Percentiles rank a stretch among this genome's conserved stretches.
Conservation (phyloP, 2,329 filamentous ascomycete species). For the Phialemonium atrogriseum region DNA sequence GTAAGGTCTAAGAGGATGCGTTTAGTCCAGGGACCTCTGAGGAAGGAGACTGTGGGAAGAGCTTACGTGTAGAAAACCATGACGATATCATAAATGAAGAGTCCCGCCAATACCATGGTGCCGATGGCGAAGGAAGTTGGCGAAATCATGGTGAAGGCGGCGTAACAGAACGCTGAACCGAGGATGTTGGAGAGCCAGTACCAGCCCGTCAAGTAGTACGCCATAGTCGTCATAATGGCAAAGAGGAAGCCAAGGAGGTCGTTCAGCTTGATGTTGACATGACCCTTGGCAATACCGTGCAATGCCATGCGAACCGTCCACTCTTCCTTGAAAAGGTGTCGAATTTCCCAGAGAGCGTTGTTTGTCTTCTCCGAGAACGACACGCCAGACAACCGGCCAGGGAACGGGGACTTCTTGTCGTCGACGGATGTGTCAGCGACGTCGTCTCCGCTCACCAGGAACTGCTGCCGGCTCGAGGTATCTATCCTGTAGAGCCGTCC, state of each 20-base stretch:
- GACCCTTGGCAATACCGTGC: conserved; percentile 39
- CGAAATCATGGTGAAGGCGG: conserved; percentile 73
- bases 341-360: conserved; percentile 38
- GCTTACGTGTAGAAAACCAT: conserved; percentile 78
- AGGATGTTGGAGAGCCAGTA: conserved; percentile 69
- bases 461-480: conserved; percentile 28
- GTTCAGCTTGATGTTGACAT: conserved; percentile 45
- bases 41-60: not conserved
- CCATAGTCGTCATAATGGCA: conserved; percentile 44
- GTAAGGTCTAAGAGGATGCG: conserved; percentile 45
- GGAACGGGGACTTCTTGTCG: conserved; percentile 27
- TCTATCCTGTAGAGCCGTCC: conserved; percentile 38
- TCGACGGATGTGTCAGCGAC: conserved; percentile 17
- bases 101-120: conserved; percentile 63
- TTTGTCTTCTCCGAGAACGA: conserved; percentile 14
- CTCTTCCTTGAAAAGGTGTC: conserved; percentile 39
- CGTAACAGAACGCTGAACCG: conserved; percentile 81
- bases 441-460: conserved; percentile 17
- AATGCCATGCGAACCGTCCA: conserved; percentile 44
- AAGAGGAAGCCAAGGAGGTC: conserved; percentile 47
- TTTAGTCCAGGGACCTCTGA: conserved; percentile 5
- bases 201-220: conserved; percentile 59
- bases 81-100: conserved; percentile 94
- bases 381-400: conserved; percentile 26
- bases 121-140: conserved; percentile 83